Base-by-base conservation (phyloP, 1,284 basidiomycete genomes). In the Apiotrichum siamense region DNA sequence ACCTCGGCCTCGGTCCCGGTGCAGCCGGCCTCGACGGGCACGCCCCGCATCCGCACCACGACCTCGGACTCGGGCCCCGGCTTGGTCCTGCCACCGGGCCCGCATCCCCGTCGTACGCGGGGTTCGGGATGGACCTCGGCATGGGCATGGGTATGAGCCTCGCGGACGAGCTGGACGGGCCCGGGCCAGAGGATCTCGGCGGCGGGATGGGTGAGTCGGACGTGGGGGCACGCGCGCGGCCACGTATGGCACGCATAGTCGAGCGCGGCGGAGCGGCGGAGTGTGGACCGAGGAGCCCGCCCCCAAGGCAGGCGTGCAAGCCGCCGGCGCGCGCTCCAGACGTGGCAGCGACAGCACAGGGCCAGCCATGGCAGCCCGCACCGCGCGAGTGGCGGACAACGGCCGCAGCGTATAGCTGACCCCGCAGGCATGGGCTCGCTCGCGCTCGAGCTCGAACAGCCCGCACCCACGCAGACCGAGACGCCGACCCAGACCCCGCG, bases 371-470 rank as follows among this genome's bases (percentile, higher is more conserved):
- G 39, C 23, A 12, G 40, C 29, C 10, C 29, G 29, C 29, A 15
- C 10, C 29, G 10, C 29, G 29, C 29, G 29, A 15, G 10, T 31
- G 29, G 15, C 29, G 29, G 10, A 31, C 29, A 15, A 31, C 29
- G 10, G 10, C 10, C 10, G 29, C 10, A 31, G 29, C 10, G 15
- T 15, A 31, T 31, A 42, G 25, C 39, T 41, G 39, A 41, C 39
- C 17, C n/a, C n/a, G 23, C 31, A 33, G 47, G 47, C 31, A 21
- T 48, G 18, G 47, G 47, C 20, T 48, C 47, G 32, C 47, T 48
- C 25, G 47, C 47, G 24, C 40, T 36, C 47, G 50, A 56, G 35
- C 40, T 56, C 31, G 54, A 56, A 20, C 33, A 50, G 31, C n/a
- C n/a, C n/a, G n/a, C n/a, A n/a, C n/a, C n/a, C n/a, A n/a, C n/a